Percentiles rank a stretch among this genome's conserved stretches.
These are phyloP conservation scores for Cercospora canescens DNA, from an alignment of 2,329 filamentous ascomycete species.

Conservation along the genomic window DNA sequence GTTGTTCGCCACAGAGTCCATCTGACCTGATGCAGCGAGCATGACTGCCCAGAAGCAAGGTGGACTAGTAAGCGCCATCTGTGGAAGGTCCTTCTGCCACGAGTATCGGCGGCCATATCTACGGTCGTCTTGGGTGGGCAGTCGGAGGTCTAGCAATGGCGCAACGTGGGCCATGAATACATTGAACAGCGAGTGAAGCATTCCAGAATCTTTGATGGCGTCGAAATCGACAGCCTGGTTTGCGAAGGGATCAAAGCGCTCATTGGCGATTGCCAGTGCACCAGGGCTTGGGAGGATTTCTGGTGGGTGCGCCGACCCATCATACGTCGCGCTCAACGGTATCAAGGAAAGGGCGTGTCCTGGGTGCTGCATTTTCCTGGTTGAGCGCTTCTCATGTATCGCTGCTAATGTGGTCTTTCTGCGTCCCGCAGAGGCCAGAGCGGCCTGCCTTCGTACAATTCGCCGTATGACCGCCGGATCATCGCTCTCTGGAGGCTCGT, in stretches of 20 bases:
- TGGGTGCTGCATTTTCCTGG: not conserved
- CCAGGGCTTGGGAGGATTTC: not conserved
- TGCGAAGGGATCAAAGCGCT: slow-evolving; percentile 18
- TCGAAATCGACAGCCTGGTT: slow-evolving; percentile 17
- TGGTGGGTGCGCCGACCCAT: not conserved
- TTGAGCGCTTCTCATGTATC: slow-evolving; percentile 13
- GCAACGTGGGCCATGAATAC: slow-evolving; percentile 15
- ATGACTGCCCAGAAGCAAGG: slow-evolving; percentile 21
- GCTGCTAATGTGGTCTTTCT: slow-evolving; percentile 22
- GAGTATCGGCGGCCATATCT: slow-evolving; percentile 10
- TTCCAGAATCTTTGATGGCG: slow-evolving; percentile 14
- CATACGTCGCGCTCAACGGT: not conserved
- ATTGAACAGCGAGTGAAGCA: slow-evolving; percentile 17
- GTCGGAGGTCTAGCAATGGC: slow-evolving; percentile 17
- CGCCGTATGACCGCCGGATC: slow-evolving; percentile 20
- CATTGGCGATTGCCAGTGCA: slow-evolving; percentile 6
- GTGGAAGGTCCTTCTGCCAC: slow-evolving; percentile 20
- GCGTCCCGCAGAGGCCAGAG: slow-evolving; percentile 18
- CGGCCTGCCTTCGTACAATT: slow-evolving; percentile 22
- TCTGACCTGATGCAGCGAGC: slow-evolving; percentile 14
- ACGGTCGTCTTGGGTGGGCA: slow-evolving; percentile 17
- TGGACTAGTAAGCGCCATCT: slow-evolving; percentile 15
- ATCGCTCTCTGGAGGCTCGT: slow-evolving; percentile 18
- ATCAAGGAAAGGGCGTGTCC: not conserved
- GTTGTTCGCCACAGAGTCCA: not conserved